Evolutionary conservation across 2,329 filamentous ascomycete genomes (phyloP).

Genomic region (Colletotrichum destructivum): DNA sequence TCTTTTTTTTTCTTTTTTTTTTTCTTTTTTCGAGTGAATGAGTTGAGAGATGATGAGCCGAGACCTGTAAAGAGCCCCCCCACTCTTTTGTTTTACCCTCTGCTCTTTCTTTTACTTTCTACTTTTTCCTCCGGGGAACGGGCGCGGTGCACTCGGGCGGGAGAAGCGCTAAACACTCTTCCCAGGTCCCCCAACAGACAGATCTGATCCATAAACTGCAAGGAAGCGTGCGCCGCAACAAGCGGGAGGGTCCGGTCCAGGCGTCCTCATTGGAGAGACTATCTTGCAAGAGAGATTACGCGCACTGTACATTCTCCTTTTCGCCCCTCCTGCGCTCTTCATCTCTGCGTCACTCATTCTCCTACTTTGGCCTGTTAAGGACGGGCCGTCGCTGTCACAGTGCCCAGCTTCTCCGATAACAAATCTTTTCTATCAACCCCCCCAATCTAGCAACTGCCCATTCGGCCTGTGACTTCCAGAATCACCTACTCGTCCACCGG

Average conservation of each 20-base stretch:
- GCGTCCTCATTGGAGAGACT: slow-evolving; percentile 39
- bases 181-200: slow-evolving; percentile 11
- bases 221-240: slow-evolving; percentile 33
- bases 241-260: slow-evolving; percentile 36
- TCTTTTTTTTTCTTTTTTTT: background rate
- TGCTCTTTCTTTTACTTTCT: too few species aligned
- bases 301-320: slow-evolving; percentile 38
- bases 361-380: slow-evolving; percentile 21
- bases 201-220: slow-evolving; percentile 15
- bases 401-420: slow-evolving; percentile 39
- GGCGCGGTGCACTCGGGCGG: background rate
- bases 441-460: slow-evolving; percentile 41
- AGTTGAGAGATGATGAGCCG: background rate
- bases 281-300: slow-evolving; percentile 33
- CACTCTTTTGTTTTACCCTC: too few species aligned
- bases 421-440: slow-evolving; percentile 42
- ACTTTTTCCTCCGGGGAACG: background rate
- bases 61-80: too few species aligned
- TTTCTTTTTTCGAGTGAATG: background rate
- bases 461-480: slow-evolving; percentile 39
- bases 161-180: slow-evolving; percentile 9
- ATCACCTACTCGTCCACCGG: slow-evolving; percentile 40
- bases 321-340: slow-evolving; percentile 12
- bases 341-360: slow-evolving; percentile 5
- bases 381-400: slow-evolving; percentile 20